Evolutionary conservation across 2,329 filamentous ascomycete species (phyloP).

Genomic region (Fonsecaea erecta): DNA sequence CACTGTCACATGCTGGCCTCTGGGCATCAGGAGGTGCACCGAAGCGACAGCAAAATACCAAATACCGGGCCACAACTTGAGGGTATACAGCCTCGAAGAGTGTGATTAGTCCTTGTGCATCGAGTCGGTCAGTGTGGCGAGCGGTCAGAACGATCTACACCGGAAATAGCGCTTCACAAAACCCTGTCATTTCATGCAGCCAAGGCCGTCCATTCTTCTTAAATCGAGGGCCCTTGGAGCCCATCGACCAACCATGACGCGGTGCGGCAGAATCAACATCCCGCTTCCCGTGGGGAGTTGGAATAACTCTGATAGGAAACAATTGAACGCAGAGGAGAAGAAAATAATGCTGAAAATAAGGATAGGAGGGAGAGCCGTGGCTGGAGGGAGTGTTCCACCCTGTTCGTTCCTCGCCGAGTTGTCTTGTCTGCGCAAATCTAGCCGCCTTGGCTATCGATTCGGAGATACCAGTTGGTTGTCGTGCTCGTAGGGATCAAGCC

Average conservation of each 20-base stretch:
- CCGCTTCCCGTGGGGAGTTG: neutral
- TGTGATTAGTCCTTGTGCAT: neutral
- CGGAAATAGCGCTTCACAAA: neutral
- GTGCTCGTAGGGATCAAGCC: neutral
- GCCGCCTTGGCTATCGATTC: neutral
- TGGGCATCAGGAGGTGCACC: neutral
- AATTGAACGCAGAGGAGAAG: neutral
- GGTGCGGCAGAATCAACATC: neutral
- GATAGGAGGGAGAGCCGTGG: neutral
- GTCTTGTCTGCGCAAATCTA: too few species aligned
- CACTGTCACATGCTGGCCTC: neutral
- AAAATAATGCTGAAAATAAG: too few species aligned
- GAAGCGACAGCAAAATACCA: neutral
- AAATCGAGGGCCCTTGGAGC: neutral
- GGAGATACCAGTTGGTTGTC: neutral
- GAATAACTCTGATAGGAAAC: too few species aligned
- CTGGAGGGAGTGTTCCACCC: neutral
- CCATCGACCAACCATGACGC: neutral
- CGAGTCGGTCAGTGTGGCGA: neutral
- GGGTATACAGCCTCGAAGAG: neutral
- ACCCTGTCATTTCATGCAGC: neutral
- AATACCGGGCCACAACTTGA: neutral
- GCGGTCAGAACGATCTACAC: neutral
- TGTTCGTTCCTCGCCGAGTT: neutral
- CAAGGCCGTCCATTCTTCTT: conserved; percentile 4